Base-by-base conservation (phyloP, 257 asterid genomes). In the Gentiana dahurica region DNA sequence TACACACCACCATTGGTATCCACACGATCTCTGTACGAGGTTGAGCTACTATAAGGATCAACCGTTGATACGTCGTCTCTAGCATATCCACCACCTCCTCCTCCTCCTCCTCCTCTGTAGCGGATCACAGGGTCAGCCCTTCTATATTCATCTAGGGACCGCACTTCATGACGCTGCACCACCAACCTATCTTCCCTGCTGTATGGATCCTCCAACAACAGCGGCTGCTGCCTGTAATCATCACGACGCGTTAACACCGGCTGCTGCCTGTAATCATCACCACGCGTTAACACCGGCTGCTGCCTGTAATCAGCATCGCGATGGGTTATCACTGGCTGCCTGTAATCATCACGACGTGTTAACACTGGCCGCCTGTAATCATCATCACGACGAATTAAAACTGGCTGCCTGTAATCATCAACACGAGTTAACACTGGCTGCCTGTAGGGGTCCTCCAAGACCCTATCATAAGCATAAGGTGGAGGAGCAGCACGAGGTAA, bases 401-500 rank as follows among this genome's bases (percentile, higher is more conserved):
- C 53, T 3, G 48, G 66, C 35, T 63, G 75, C 36, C 66, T 72
- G 58, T 78, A 75, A 64, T 68, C 67, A 68, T 70, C 73, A 9
- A 34, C 69, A 43, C 33, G 75, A 33, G 47, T 58, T 57, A 66
- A 33, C 6, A 70, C 53, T 3, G 48, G 66, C 35, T 63, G 75
- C 36, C 66, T 72, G 58, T 78, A 75, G 62, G 68, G 66, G 67
- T 70, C 73, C 11, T 71, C 77, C 11, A 67, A 64, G 52, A 73
- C 47, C 72, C 91, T 79, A 49, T 68, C 79, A 51, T 75, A 71
- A 46, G 61, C 72, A 65, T 72, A 74, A 9, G 78, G 68, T 52
- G 77, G 80, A 70, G 58, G 55, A 35, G 54, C 54, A 49, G 61
- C 53, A 41, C 9, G 64, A 41, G 59, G 82, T 51, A 67, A 47